phyloP scores from a whole-genome alignment of 1,284 basidiomycete genomes.

The Cutaneotrichosporon cutaneum region DNA sequence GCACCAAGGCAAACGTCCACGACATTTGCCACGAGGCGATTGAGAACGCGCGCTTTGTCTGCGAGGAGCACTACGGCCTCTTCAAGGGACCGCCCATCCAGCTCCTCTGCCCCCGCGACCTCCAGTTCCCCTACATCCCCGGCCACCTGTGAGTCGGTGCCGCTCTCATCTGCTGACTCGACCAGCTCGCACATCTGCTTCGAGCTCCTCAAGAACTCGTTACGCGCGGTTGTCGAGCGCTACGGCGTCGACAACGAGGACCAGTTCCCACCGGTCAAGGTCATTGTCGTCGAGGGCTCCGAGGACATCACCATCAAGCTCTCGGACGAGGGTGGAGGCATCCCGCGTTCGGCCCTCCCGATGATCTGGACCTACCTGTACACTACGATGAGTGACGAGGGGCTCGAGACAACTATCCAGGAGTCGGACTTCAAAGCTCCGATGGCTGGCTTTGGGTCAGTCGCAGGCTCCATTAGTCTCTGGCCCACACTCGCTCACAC shows the following conservation, averaged over 20 bases:
- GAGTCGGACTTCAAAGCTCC: slow-evolving; percentile 95
- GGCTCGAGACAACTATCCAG: slow-evolving; percentile 80
- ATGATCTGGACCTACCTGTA: slow-evolving; percentile 97
- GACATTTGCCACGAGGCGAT: slow-evolving; percentile 98
- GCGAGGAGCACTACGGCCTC: slow-evolving; percentile 93
- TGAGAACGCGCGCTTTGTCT: slow-evolving; percentile 94
- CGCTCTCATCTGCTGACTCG: background rate
- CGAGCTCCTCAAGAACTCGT: slow-evolving; percentile 97
- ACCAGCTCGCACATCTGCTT: slow-evolving; percentile 82
- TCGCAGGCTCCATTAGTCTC: slow-evolving; percentile 85
- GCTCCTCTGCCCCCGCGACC: slow-evolving; percentile 84
- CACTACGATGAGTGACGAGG: slow-evolving; percentile 91
- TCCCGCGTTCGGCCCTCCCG: slow-evolving; percentile 86
- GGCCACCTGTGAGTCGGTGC: slow-evolving; percentile 67
- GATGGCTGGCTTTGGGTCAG: slow-evolving; percentile 84
- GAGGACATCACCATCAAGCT: slow-evolving; percentile 99
- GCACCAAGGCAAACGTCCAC: slow-evolving; percentile 91
- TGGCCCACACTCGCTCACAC: slow-evolving; percentile 54
- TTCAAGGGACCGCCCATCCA: slow-evolving; percentile 96
- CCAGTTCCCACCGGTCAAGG: slow-evolving; percentile 88
- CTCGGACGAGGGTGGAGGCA: slow-evolving; percentile 92
- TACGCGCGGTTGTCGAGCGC: slow-evolving; percentile 93
- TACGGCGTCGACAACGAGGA: slow-evolving; percentile 75
- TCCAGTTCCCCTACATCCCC: slow-evolving; percentile 93
- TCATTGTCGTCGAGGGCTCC: slow-evolving; percentile 90